Conservation (phyloP, 805 yeast genomes). For the Kodamaea neixiangensis region DNA sequence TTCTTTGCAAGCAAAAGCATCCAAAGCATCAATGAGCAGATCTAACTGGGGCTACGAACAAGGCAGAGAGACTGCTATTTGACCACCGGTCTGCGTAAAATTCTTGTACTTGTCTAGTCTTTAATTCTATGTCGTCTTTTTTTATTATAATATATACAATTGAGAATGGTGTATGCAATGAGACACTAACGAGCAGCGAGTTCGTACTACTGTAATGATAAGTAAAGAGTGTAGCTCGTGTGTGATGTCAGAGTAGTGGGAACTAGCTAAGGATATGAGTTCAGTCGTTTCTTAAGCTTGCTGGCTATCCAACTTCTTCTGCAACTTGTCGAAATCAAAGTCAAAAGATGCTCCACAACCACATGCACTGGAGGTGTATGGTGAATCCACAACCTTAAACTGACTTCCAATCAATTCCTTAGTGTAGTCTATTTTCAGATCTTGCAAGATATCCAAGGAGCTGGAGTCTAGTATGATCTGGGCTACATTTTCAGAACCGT, state of each 20-base stretch:
- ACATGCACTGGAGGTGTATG: conserved; percentile 64
- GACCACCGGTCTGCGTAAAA: neutral
- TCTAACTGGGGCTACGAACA: conserved; percentile 3
- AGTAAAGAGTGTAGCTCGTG: neutral
- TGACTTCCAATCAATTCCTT: conserved; percentile 94
- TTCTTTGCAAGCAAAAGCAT: conserved; percentile 75
- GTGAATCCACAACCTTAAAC: conserved; percentile 88
- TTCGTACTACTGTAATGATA: too few species aligned
- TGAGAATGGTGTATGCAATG: neutral
- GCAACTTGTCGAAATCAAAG: conserved; percentile 48
- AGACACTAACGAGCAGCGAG: too few species aligned
- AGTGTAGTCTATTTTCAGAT: conserved; percentile 83
- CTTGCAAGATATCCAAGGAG: conserved; percentile 78
- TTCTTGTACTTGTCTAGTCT: conserved; percentile 4
- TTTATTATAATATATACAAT: conserved; percentile 11
- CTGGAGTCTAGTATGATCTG: conserved; percentile 75
- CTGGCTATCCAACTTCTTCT: conserved; percentile 18
- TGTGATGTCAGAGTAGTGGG: neutral
- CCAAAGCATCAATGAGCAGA: conserved; percentile 26
- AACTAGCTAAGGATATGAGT: too few species aligned
- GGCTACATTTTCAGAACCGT: conserved; percentile 43
- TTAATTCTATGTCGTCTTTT: conserved; percentile 8
- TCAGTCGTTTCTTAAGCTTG: too few species aligned
- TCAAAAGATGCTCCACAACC: conserved; percentile 51
- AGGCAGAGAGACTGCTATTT: neutral